phyloP scores from a whole-genome alignment of 306 rosid species.

The Cicer cuneatum region DNA sequence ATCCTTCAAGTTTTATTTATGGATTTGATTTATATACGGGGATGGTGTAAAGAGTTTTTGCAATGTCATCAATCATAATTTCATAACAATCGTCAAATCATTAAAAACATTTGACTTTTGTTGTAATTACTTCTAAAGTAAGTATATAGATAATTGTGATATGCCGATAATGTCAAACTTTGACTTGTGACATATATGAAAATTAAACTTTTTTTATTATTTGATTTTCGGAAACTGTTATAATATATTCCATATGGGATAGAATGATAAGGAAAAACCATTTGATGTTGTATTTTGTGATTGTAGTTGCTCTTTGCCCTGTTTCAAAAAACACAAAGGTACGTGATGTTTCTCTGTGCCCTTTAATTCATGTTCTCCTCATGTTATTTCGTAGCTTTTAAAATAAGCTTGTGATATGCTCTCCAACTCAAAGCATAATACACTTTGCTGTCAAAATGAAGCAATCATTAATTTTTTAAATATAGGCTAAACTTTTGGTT shows the following conservation, averaged over 20 bases:
- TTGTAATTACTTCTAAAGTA: too few relatives aligned
- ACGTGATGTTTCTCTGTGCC: background rate
- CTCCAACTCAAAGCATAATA: background rate
- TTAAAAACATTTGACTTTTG: too few relatives aligned
- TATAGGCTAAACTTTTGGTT: background rate
- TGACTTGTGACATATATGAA: too few relatives aligned
- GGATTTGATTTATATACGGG: too few relatives aligned
- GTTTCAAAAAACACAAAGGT: constrained; percentile 95
- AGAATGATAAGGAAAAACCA: background rate
- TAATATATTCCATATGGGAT: background rate
- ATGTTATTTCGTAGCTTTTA: constrained; percentile 1
- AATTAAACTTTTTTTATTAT: background rate
- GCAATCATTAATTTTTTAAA: constrained; percentile 20
- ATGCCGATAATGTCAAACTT: too few relatives aligned
- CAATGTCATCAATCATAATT: too few relatives aligned
- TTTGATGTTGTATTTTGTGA: constrained; percentile 32
- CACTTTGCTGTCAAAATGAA: constrained; percentile 18
- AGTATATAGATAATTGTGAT: too few relatives aligned
- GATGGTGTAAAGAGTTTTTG: too few relatives aligned
- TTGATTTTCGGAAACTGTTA: background rate
- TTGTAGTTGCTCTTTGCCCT: constrained; percentile 73
- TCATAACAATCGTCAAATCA: too few relatives aligned
- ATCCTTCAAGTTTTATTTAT: background rate
- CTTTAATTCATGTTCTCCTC: background rate
- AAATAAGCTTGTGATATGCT: constrained; percentile 5